Base-by-base conservation (phyloP, 225 moss, liverwort and hornwort genomes). In the Antitrichia curtipendula region DNA sequence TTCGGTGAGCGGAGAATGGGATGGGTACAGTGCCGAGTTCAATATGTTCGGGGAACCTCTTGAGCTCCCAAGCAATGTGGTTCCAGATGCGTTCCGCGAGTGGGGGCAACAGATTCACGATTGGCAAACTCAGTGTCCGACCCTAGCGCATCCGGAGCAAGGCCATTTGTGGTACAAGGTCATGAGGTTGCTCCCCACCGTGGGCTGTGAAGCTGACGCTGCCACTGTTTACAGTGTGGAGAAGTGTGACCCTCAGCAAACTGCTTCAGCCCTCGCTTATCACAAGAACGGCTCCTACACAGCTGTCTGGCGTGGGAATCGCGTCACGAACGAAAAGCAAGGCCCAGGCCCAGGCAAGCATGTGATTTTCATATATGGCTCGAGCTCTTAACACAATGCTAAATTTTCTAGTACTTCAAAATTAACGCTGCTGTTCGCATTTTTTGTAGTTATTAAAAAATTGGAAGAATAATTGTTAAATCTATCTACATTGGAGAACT, bases 121-220 rank as follows among this genome's bases (percentile, higher is more conserved):
- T 84, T 98, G 97, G 97, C 98, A 98, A 89, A 96, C 93, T 3
- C 95, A 94, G 92, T 96, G 99, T 86, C 92, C 97, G 16, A 95
- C 97, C 84, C 78, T 93, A 36, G 94, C 95, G 16, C 91, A 88
- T 71, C 88, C 92, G 49, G 89, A 92, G 82, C 29, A 50, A 75
- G 92, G 84, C 57, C 89, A 73, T 45, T 64, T 96, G 31, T 88
- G 82, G 90, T 96, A 97, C 85, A 97, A 92, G 90, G 88, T 94
- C 57, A 92, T 95, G 36, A 93, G 86, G 78, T 83, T 98, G 83
- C 92, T 91, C 45, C 98, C 98, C 9, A 97, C 96, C 16, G 98
- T 97, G 43, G 97, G 96, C 41, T 95, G 97, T 83, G 98, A 98
- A 86, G 98, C 95, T n/a, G 97, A 98, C 90, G 97, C 97, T 79